These are phyloP conservation scores for Capsicum chinense DNA, from an alignment of 257 asterid genomes.

Conservation along the genomic window DNA sequence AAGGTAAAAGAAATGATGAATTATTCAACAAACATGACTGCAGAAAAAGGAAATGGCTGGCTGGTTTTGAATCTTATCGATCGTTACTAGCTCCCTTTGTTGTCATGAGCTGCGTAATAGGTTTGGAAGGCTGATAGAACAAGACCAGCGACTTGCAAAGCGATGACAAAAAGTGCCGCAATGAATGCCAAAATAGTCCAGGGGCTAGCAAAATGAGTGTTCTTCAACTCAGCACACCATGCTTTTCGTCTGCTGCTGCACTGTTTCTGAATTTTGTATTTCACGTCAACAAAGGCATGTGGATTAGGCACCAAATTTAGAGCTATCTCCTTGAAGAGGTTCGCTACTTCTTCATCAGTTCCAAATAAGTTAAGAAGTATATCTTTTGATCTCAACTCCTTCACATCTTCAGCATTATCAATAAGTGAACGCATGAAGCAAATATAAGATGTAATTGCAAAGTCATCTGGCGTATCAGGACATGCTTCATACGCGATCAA, in stretches of 20 bases:
- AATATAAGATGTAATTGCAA: not conserved
- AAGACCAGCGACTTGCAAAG: not conserved
- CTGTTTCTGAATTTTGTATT: not conserved
- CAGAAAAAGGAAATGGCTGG: not conserved
- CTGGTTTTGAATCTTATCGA: not conserved
- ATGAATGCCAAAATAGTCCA: slow-evolving; percentile 17
- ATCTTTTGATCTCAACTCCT: slow-evolving; percentile 12
- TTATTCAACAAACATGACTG: not conserved
- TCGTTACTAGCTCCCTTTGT: not conserved
- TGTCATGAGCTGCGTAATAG: not conserved
- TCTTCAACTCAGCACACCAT: not conserved
- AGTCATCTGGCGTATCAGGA: not conserved
- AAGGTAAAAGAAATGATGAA: not conserved
- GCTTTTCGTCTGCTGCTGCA: not conserved
- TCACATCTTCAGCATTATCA: slow-evolving; percentile 12
- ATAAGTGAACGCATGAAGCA: slow-evolving; percentile 27
- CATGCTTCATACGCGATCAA: slow-evolving; percentile 26
- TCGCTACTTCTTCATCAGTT: slow-evolving; percentile 21
- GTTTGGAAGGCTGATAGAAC: not conserved
- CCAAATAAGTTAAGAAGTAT: slow-evolving; percentile 19
- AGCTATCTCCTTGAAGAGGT: slow-evolving; percentile 26
- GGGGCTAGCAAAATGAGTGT: not conserved
- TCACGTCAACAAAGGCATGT: not conserved
- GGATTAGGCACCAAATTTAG: not conserved
- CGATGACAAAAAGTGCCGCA: not conserved